phyloP scores from a whole-genome alignment of 2,329 filamentous ascomycete species.

The Ophiostoma fasciatum region DNA sequence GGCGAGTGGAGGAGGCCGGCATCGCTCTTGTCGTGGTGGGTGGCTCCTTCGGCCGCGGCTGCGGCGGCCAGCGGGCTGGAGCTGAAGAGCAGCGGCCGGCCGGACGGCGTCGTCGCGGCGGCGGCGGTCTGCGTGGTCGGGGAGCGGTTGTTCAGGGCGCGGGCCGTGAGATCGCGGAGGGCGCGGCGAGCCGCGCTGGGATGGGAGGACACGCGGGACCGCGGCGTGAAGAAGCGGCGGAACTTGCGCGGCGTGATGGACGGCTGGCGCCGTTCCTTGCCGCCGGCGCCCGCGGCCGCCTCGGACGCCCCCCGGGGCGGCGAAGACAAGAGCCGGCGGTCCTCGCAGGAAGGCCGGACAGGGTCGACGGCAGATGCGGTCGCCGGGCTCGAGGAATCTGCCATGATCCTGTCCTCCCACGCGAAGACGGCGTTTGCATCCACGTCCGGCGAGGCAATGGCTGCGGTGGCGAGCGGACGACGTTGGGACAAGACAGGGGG shows the following conservation, averaged over 20 bases:
- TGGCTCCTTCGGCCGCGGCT: too few species aligned
- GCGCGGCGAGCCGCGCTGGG: slow-evolving; percentile 25
- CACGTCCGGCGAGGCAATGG: too few species aligned
- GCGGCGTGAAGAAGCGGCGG: slow-evolving; percentile 36
- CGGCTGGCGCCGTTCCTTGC: slow-evolving; percentile 33
- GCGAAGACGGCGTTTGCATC: not conserved
- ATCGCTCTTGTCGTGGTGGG: slow-evolving; percentile 17
- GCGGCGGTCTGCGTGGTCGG: too few species aligned
- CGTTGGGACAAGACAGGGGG: too few species aligned
- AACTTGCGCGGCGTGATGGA: slow-evolving; percentile 42
- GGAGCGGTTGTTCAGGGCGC: slow-evolving; percentile 26
- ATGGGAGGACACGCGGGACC: slow-evolving; percentile 24
- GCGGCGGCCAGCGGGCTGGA: slow-evolving; percentile 22
- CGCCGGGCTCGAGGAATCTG: too few species aligned
- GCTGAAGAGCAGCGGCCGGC: not conserved
- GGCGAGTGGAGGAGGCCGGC: slow-evolving; percentile 9
- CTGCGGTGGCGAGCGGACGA: too few species aligned
- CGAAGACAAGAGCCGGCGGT: slow-evolving; percentile 11
- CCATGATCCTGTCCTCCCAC: slow-evolving; percentile 5
- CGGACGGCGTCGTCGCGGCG: slow-evolving; percentile 23
- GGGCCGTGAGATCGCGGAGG: slow-evolving; percentile 25
- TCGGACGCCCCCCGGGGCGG: slow-evolving; percentile 12
- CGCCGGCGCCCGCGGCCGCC: slow-evolving; percentile 6
- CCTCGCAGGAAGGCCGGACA: not conserved
- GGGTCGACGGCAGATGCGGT: slow-evolving; percentile 1